Base-by-base conservation (phyloP, 1,284 basidiomycete species). In the Microbotryum violaceum region DNA sequence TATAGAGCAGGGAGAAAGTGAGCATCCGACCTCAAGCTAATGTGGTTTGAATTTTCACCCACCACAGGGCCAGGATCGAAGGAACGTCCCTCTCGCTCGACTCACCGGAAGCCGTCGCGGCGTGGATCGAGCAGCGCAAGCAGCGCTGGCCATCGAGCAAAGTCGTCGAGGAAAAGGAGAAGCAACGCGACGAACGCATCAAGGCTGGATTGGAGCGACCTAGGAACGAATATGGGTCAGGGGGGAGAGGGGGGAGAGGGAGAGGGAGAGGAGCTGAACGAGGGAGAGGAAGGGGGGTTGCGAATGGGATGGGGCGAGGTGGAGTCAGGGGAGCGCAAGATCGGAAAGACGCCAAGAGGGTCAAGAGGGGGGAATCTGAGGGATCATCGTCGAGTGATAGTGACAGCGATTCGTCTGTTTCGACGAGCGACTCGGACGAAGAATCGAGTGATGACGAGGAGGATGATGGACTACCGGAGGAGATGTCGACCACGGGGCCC, bases 81-180 rank as follows among this genome's bases (percentile, higher is more conserved):
- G 91, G 91, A 2, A 93, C 91, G 3, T 85, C 79, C 48, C 74
- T 93, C 20, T 74, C 81, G 14, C 80, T 96, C 10, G 82, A 93
- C 70, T 86, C 87, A 1, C 87, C 87, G 8, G 91, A 91, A 72
- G 83, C 85, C 18, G 79, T 96, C 61, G 83, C 83, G 14, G 82
- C 82, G 47, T 97, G 92, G 92, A 83, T 93, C 57, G 84, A 82
- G 33, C 91, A 96, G 70, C 84, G 92, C 51, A 90, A 83, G 75
- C 84, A 83, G 65, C 83, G 87, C 21, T 97, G 87, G 79, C 92
- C 92, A 4, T 88, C 84, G 18, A 75, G 80, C 18, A 73, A 79
- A 54, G 82, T 83, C 21, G 79, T 89, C 1, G 82, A 82, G 61
- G 88, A 93, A 55, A 92, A 90, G 80, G 73, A 85, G 82, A 74